Conservation (phyloP, 352 stramenopile genomes). For the Phytophthora rubi region DNA sequence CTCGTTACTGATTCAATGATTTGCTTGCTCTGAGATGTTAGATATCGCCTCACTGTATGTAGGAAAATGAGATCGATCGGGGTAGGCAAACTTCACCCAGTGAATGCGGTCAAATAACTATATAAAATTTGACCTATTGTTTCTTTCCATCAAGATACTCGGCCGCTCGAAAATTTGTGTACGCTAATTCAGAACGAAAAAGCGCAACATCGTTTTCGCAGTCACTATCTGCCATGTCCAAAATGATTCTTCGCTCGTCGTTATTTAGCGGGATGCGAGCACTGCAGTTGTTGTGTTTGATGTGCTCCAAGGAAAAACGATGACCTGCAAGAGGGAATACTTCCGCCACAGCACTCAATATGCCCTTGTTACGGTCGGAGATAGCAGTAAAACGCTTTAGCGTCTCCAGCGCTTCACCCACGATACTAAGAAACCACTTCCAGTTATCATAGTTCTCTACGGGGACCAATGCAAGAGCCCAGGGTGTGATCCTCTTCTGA, state of each 20-base stretch:
- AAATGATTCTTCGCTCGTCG: background rate
- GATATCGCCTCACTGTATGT: no score
- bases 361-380: background rate
- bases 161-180: no score
- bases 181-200: background rate
- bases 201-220: background rate
- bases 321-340: conserved; percentile 7
- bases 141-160: no score
- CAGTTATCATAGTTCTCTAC: conserved; percentile 22
- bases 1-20: no score
- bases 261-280: background rate
- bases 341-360: background rate
- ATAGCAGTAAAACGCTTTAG: conserved; percentile 6
- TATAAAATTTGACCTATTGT: no score
- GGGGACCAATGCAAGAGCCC: conserved; percentile 15
- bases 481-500: conserved; percentile 24
- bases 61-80: no score
- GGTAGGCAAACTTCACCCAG: no score
- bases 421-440: conserved; percentile 15
- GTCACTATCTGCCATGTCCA: background rate
- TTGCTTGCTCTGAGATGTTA: no score
- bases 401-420: background rate
- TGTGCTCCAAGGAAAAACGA: conserved; percentile 12
- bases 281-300: conserved; percentile 7
- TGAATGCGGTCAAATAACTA: no score